A percentile compares a stretch with the other conserved stretches of the same genome.
phyloP scores from a whole-genome alignment of 2,329 filamentous ascomycete species.

The Neurospora sp. region DNA sequence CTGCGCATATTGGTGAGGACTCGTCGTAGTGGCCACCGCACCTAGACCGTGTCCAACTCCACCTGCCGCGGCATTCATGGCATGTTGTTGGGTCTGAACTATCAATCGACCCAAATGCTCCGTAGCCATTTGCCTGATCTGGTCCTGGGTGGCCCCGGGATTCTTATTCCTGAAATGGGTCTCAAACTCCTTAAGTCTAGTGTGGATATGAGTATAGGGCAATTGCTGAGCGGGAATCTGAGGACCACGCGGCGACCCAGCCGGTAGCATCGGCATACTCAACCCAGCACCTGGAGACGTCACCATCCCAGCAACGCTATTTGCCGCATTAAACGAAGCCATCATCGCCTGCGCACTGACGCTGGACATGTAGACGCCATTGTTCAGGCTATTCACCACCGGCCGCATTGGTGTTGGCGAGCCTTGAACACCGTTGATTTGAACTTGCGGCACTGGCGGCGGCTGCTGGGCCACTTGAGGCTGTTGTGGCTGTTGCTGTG shows the following conservation, averaged over 20 bases:
- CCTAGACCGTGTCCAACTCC: conserved; percentile 38
- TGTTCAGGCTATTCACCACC: conserved; percentile 33
- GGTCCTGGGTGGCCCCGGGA: conserved; percentile 39
- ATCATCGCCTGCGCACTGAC: conserved; percentile 40
- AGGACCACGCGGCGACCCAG: conserved; percentile 35
- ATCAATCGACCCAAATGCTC: conserved; percentile 39
- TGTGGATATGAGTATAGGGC: conserved; percentile 33
- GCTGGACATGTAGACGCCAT: conserved; percentile 42
- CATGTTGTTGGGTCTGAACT: conserved; percentile 37
- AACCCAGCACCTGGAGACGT: conserved; percentile 35
- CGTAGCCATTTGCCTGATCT: conserved; percentile 40
- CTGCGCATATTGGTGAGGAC: conserved; percentile 51
- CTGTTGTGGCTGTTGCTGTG: conserved; percentile 21
- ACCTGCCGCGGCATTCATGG: conserved; percentile 47
- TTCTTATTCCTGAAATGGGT: conserved; percentile 41
- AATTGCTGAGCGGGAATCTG: conserved; percentile 32
- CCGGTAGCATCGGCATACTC: conserved; percentile 35
- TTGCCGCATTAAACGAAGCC: conserved; percentile 36
- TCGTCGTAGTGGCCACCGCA: conserved; percentile 37
- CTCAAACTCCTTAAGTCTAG: conserved; percentile 42
- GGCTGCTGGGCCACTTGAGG: conserved; percentile 30
- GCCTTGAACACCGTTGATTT: conserved; percentile 23
- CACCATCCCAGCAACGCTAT: conserved; percentile 29
- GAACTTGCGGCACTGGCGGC: conserved; percentile 20
- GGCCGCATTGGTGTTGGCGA: conserved; percentile 26